These are phyloP conservation scores for Diaporthe amygdali DNA, from an alignment of 2,329 filamentous ascomycete genomes.

Conservation along the genomic window DNA sequence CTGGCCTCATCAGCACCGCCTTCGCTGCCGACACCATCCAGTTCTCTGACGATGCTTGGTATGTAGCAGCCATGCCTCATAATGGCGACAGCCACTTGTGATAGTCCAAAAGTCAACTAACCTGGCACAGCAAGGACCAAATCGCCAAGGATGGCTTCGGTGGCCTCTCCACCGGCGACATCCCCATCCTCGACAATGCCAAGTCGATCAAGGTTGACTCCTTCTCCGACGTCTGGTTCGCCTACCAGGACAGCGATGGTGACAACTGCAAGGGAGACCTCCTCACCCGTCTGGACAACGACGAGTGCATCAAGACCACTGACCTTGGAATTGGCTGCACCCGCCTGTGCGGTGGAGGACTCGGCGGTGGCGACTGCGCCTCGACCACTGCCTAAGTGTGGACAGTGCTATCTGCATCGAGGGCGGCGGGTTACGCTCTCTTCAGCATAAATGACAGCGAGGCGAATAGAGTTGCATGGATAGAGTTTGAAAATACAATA, in stretches of 20 bases:
- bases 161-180: conserved; percentile 17
- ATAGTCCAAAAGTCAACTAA: not conserved
- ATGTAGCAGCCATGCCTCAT: not conserved
- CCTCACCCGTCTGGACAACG: not conserved
- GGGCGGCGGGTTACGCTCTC: not conserved
- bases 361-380: not conserved
- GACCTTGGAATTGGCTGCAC: not conserved
- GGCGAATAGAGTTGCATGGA: not conserved
- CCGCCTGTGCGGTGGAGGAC: not conserved
- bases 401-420: not conserved
- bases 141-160: conserved; percentile 21
- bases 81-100: not conserved
- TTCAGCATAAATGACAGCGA: not conserved
- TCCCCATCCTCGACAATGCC: conserved; percentile 43
- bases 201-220: conserved; percentile 52
- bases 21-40: conserved; percentile 24
- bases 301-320: not conserved
- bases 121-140: conserved; percentile 2
- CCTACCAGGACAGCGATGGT: not conserved
- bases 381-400: not conserved
- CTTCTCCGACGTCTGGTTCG: conserved; percentile 2
- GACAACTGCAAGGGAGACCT: not conserved
- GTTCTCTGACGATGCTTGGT: conserved; percentile 19
- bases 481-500: not conserved
- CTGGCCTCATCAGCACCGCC: conserved; percentile 24